Evolutionary conservation across 1,284 basidiomycete species (phyloP), one percentile per base, ranked within the genome.

Genomic region (Ustilago esculenta): DNA sequence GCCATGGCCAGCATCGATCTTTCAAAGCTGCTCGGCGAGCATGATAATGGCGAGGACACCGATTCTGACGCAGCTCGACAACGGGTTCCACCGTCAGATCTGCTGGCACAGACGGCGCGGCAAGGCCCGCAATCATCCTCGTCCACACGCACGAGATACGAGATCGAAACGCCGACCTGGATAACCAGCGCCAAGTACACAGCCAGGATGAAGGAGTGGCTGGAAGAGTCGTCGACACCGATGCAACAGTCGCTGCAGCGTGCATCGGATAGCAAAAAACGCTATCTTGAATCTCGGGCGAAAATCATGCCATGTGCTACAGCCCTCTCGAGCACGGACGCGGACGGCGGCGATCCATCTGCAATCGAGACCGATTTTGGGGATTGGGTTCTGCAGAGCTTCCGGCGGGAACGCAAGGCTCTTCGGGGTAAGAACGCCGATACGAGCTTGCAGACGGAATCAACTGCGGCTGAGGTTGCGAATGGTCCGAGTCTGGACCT

Each of bases 91-190:
- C 14, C 46, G 5, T 40, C 53, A 5, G 41, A 44, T 3, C 25
- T 48, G 12, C 17, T 52, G 15, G 56, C 56, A 6, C 43, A 52
- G 20, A 45, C 40, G 4, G 37, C 52, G 12, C 44, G 35, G 27
- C 23, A 15, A 17, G 11, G 21, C 27, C 30, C 21, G 14, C 15
- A 20, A n/a, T 24, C 21, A 17, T 17, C 32, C 4, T 47, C 45
- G 15, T 12, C 17, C 17, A 14, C 29, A 6, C 24, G 27, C 17
- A 23, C 42, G 4, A 30, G 55, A 34, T 59, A 54, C 43, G 59
- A 63, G n/a, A 44, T 69, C 23, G 49, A 63, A 25, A 63, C 53
- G 7, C 59, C 66, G 1, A 10, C 46, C 2, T 69, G 66, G 66
- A 55, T 63, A 21, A 53, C 12, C 15, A 58, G 41, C 25, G 45